These are phyloP conservation scores for Dendrobium officinale DNA, from an alignment of 106 monocot genomes.

Conservation along the genomic window DNA sequence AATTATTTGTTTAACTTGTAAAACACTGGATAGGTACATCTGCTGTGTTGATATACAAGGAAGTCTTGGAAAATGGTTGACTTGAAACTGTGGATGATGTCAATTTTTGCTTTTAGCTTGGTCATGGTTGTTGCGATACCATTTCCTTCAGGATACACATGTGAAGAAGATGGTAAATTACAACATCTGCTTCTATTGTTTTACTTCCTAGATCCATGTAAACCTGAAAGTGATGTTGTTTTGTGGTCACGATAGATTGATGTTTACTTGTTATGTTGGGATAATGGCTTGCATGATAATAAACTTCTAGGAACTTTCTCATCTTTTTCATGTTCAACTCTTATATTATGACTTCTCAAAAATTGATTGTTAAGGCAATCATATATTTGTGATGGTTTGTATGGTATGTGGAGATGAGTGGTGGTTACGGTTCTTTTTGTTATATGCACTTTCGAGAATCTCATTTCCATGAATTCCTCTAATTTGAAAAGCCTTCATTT, in stretches of 20 bases:
- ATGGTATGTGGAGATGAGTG: too few relatives aligned
- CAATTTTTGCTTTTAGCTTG: constrained; percentile 9
- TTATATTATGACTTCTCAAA: too few relatives aligned
- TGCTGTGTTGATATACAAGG: neutral
- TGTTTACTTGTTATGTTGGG: neutral
- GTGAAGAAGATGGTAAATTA: constrained; percentile 14
- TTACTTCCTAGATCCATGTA: neutral
- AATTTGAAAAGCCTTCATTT: too few relatives aligned
- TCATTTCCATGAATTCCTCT: too few relatives aligned
- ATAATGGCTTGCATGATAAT: too few relatives aligned
- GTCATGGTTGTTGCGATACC: constrained; percentile 9
- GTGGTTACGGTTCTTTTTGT: too few relatives aligned
- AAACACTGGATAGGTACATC: neutral
- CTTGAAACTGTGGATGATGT: constrained; percentile 6
- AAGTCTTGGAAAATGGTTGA: constrained; percentile 2
- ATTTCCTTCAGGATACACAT: constrained; percentile 12
- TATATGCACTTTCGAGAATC: too few relatives aligned
- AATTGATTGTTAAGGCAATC: too few relatives aligned
- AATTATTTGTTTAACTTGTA: neutral
- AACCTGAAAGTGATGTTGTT: neutral
- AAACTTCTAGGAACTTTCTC: too few relatives aligned
- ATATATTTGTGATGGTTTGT: too few relatives aligned
- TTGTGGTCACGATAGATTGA: neutral
- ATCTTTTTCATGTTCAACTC: too few relatives aligned
- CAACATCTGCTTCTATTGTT: neutral